phyloP scores from a whole-genome alignment of 83 land plant species.

The Picea abies region DNA sequence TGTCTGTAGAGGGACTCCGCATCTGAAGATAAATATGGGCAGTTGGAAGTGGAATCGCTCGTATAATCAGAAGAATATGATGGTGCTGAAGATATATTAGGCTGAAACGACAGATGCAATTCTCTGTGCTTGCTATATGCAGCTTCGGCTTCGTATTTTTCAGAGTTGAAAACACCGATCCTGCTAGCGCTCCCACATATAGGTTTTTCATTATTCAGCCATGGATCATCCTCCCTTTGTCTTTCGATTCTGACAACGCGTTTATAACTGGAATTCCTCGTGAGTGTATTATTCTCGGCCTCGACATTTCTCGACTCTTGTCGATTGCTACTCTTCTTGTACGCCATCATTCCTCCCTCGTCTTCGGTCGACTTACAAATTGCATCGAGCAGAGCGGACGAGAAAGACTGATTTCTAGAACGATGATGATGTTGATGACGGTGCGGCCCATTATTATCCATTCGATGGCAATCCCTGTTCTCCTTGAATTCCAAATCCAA shows the following conservation, averaged over 20 bases:
- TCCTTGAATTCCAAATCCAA: too few species aligned
- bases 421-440: too few species aligned
- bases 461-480: too few species aligned
- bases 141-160: not conserved
- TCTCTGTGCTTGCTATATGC: not conserved
- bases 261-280: not conserved
- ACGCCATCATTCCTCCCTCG: conserved; percentile 5
- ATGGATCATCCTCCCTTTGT: not conserved
- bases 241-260: not conserved
- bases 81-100: not conserved
- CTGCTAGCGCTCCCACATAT: not conserved
- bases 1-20: conserved; percentile 10
- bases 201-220: not conserved
- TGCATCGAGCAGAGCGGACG: conserved; percentile 67
- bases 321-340: not conserved
- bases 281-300: not conserved
- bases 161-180: not conserved
- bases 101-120: not conserved
- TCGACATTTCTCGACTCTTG: too few species aligned
- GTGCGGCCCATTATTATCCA: too few species aligned
- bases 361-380: conserved; percentile 59
- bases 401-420: conserved; percentile 32
- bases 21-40: conserved; percentile 17
- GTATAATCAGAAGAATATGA: conserved; percentile 8
- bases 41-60: not conserved